Conservation (phyloP, 805 yeast genomes). For the Candida stauntonica region DNA sequence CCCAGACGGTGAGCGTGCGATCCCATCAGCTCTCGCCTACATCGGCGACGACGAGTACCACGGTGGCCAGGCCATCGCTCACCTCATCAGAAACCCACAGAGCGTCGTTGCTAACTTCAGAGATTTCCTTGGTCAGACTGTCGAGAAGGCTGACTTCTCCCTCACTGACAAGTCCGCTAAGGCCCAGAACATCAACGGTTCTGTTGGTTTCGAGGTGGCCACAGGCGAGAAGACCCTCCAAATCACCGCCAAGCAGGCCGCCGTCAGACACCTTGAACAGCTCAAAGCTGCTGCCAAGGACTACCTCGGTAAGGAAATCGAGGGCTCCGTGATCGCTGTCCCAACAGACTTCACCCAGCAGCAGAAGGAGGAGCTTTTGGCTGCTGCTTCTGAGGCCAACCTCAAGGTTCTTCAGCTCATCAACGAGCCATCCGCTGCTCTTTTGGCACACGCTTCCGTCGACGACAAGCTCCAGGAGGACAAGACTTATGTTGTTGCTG, state of each 20-base stretch:
- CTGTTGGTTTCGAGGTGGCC: constrained; percentile 59
- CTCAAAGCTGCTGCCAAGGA: constrained; percentile 88
- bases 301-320: constrained; percentile 75
- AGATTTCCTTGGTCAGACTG: constrained; percentile 80
- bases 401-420: constrained; percentile 80
- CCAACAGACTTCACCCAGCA: constrained; percentile 81
- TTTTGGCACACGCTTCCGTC: constrained; percentile 66
- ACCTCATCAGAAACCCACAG: constrained; percentile 82
- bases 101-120: constrained; percentile 90
- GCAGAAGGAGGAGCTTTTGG: constrained; percentile 61
- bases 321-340: constrained; percentile 82
- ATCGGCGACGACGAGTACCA: constrained; percentile 95
- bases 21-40: constrained; percentile 88
- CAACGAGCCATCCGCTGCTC: constrained; percentile 89
- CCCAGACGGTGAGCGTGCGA: constrained; percentile 98
- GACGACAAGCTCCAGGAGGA: constrained; percentile 43
- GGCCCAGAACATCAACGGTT: constrained; percentile 62
- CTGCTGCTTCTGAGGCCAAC: constrained; percentile 66
- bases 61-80: constrained; percentile 93
- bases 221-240: constrained; percentile 35
- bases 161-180: constrained; percentile 61
- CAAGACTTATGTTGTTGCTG: constrained; percentile 85
- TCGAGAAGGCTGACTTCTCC: constrained; percentile 63
- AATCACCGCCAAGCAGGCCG: constrained; percentile 70
- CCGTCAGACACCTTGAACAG: constrained; percentile 78